Base-by-base conservation (phyloP, 768 basidiomycete species). In the Lentinus tigrinus region DNA sequence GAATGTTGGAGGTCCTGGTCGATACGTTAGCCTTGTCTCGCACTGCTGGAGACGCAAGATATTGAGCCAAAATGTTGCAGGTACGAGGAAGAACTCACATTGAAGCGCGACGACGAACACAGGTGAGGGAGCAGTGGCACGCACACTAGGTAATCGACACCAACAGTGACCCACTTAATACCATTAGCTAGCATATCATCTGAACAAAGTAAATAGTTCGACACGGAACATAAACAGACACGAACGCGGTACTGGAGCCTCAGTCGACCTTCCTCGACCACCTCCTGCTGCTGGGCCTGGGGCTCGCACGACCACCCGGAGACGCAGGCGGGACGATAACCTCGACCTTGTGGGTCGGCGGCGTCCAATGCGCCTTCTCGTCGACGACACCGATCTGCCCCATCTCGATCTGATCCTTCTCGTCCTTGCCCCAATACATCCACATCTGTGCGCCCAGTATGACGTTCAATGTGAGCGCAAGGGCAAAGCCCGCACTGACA, bases 361-460 rank as follows among this genome's bases (percentile, higher is more conserved):
- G 28, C 14, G 55, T 46, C 51, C 50, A 62, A 31, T 54, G 44
- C n/a, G 58, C 37, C 38, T 56, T 49, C 51, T 67, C 69, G 17
- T 64, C 63, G 10, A 65, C 62, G n/a, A 65, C 17, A 57, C 58
- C 64, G 51, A 58, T 56, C 2, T 47, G 61, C 3, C 53, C 67
- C 8, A 52, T 67, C 2, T 66, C 57, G 48, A 64, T 52, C 34
- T 64, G 63, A 23, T 73, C 74, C 58, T 66, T 70, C 47, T 67
- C 74, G 17, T 79, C 81, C 60, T 80, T 78, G 13, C 86, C 88
- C 89, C 90, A 91, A 71, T 91, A 98, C 75, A 82, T 72, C 79
- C 86, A 89, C 80, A 98, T 79, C 76, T 98, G 95, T 11, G 73
- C 75, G 3, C 91, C 95, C 13, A 98, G 74, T n/a, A 96, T 78